Conservation (phyloP, 345 rosid genomes). For the Syzygium jambos region DNA sequence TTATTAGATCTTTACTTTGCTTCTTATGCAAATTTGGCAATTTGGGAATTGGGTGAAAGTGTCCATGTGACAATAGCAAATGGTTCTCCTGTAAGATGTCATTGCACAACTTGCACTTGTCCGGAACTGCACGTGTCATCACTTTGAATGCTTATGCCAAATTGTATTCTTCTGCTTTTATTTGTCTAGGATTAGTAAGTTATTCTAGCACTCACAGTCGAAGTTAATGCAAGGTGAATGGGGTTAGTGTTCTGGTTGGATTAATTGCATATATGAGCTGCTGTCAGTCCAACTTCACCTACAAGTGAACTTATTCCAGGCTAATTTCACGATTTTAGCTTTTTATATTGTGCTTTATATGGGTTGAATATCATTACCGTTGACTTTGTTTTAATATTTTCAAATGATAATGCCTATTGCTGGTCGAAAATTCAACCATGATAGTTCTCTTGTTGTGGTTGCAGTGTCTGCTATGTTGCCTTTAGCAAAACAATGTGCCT, state of each 20-base stretch:
- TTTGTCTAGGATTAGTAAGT: background rate
- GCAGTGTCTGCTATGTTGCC: constrained; percentile 98
- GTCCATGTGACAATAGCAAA: background rate
- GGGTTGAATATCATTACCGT: background rate
- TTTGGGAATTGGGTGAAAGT: background rate
- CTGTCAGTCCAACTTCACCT: background rate
- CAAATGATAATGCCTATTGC: background rate
- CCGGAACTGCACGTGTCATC: background rate
- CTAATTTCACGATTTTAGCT: background rate
- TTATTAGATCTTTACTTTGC: background rate
- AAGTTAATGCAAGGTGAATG: background rate
- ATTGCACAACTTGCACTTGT: background rate
- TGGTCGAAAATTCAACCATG: background rate
- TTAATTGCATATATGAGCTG: background rate
- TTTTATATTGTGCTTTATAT: background rate
- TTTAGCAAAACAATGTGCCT: constrained; percentile 89
- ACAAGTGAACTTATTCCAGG: background rate
- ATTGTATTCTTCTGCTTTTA: background rate
- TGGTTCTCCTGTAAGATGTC: background rate
- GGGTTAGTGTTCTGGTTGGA: background rate
- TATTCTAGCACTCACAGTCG: background rate
- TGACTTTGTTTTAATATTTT: background rate
- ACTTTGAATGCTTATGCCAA: background rate
- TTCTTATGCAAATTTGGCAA: background rate
- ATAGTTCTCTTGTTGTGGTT: constrained; percentile 8